Base-by-base conservation (phyloP, 495 filamentous ascomycete genomes). In the Cenococcum geophilum region DNA sequence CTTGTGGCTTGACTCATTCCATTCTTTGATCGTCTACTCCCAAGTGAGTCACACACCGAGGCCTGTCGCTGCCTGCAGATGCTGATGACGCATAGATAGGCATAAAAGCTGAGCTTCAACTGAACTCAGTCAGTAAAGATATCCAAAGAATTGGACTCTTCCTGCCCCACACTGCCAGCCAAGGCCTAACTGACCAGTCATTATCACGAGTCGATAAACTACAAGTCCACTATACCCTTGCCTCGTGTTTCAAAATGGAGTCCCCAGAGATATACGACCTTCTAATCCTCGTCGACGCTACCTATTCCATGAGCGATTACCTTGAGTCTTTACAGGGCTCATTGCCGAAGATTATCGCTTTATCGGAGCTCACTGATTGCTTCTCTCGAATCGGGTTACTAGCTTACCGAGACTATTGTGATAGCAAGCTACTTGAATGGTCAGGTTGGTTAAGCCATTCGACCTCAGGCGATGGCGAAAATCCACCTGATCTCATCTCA, bases 391-490 rank as follows among this genome's bases (percentile, higher is more conserved):
- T 77, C 37, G 77, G 76, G 0, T 62, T 80, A 0, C 56, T 80
- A 5, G 76, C 72, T 2, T 80, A 78, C 55, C 68, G 76, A 18
- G 78, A 79, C 66, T 78, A 79, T 64, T 68, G 60, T 61, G 65
- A 65, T 20, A 48, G 43, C 0, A 22, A 61, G 0, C 50, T 76
- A n/a, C 66, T 75, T 5, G 62, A 75, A 32, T 80, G 73, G 72
- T 78, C 76, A 0, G 77, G 76, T 8, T 80, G 76, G 76, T 53
- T 53, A 12, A 20, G 23, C 3, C 35, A 36, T 43, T 52, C 49
- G 6, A 16, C 5, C 6, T 16, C 18, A 16, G 40, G 11, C 4
- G 23, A 52, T 32, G 25, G 47, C 11, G 21, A 42, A 35, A 20
- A 50, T 35, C 16, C 21, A 37, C 23, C 49, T 8, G 21, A 36